Evolutionary conservation across 2,329 filamentous ascomycete species (phyloP).

Genomic region (Diaporthe vexans): DNA sequence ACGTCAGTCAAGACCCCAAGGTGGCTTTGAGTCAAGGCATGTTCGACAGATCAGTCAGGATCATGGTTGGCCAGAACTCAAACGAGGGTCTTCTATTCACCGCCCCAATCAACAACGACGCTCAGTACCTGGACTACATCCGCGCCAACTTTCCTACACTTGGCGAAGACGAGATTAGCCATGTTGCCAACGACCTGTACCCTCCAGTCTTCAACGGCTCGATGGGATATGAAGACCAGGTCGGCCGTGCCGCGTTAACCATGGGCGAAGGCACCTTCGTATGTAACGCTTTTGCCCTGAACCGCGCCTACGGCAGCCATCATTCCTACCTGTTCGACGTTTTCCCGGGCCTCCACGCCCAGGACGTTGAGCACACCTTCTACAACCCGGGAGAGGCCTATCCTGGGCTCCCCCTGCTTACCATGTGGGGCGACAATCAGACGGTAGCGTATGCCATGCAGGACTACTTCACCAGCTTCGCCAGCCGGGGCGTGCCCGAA

Average conservation of each 20-base stretch:
- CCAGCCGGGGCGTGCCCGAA: not conserved
- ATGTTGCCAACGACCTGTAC: not conserved
- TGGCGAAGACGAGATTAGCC: not conserved
- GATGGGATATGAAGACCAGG: not conserved
- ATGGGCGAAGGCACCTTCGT: not conserved
- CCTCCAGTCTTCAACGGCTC: not conserved
- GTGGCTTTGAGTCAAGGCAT: not conserved
- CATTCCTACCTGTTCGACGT: not conserved
- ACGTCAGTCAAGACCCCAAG: not conserved
- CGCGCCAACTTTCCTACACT: not conserved
- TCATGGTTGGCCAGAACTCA: constrained; percentile 9
- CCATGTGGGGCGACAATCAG: not conserved
- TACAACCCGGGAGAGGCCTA: not conserved
- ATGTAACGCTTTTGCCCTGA: not conserved
- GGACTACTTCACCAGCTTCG: constrained; percentile 12
- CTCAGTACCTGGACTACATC: not conserved
- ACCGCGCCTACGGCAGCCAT: not conserved
- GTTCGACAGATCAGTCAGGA: not conserved
- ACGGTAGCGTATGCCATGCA: not conserved
- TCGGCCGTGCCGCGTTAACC: not conserved
- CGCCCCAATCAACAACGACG: not conserved
- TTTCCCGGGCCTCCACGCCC: constrained; percentile 10
- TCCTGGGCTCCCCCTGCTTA: not conserved
- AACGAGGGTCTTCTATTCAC: constrained; percentile 26
- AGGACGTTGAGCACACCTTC: not conserved